Evolutionary conservation across 805 yeast genomes (phyloP), one percentile per base, ranked within the genome.

Genomic region (Kodamaea hsintzibuensis): DNA sequence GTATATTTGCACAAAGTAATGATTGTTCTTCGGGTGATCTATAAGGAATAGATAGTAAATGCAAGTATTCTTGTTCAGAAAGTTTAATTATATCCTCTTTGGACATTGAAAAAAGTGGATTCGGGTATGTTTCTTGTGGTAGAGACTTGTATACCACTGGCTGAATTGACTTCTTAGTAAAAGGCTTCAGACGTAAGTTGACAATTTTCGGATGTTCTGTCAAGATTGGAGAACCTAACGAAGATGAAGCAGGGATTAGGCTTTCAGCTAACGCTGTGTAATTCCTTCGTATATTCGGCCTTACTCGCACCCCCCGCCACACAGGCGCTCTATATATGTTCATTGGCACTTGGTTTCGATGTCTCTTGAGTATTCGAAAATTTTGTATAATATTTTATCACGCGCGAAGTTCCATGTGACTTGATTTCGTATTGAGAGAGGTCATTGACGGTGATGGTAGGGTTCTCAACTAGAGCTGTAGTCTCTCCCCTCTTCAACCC

Each of bases 31-130:
- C 58, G 2, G 60, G 38, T 1, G 56, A 12, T 9, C 56, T 60
- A 56, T 62, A 63, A 1, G 73, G 72, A 16, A 71, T 55, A 5
- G 55, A 50, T 2, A 64, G 53, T n/a, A 75, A 60, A 51, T 71
- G 68, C 8, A 42, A 18, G 45, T 69, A 67, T 33, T 71, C 70
- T 4, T 51, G 16, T 7, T 51, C 53, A 7, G 57, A 54, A 30
- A 76, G 63, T 1, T 37, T 33, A n/a, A 63, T 35, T 0, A 75
- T 51, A 44, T 72, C 67, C 1, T 58, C 60, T 43, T 66, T 65
- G 13, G 60, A 39, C 67, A 71, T 65, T 13, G 60, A 50, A 50
- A 62, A 68, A 37, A 75, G 62, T 2, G 80, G 78, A 47, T 74
- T 73, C 5, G 74, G 73, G 53, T 61, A 63, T 5, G 65, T 55